These are phyloP conservation scores for Ogataea philodendri DNA, from an alignment of 805 yeast species.

Conservation along the genomic window DNA sequence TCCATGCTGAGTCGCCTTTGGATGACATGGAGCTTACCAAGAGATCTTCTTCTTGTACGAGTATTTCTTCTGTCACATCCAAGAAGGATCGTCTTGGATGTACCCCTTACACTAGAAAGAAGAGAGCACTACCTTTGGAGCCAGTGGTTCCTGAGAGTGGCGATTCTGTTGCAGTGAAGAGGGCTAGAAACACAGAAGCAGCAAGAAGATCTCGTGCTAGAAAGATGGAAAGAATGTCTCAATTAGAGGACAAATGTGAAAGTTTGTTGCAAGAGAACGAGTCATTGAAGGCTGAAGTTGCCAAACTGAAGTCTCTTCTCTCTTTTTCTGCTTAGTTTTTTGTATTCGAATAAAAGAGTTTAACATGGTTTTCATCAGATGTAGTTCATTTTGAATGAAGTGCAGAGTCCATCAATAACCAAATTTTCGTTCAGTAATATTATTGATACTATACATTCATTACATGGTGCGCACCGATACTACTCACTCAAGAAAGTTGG, in stretches of 20 bases:
- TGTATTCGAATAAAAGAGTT: not conserved
- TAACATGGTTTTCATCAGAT: not conserved
- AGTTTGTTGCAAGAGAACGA: conserved; percentile 57
- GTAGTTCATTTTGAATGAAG: no score
- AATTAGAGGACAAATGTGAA: conserved; percentile 76
- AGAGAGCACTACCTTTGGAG: conserved; percentile 64
- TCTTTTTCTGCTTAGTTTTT: not conserved
- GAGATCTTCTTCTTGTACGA: conserved; percentile 4
- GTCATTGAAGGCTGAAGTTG: conserved; percentile 61
- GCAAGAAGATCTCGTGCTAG: conserved; percentile 94
- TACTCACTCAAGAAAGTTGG: conserved; percentile 7
- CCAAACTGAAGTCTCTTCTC: conserved; percentile 42
- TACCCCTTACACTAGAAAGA: conserved; percentile 75
- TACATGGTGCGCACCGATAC: no score
- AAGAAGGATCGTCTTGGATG: conserved; percentile 72
- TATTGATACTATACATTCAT: not conserved
- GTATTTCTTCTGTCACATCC: conserved; percentile 19
- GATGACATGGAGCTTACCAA: not conserved
- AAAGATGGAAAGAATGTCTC: conserved; percentile 82
- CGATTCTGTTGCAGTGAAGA: conserved; percentile 75
- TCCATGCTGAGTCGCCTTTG: conserved; percentile 7
- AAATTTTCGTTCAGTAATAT: no score
- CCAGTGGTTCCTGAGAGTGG: conserved; percentile 60
- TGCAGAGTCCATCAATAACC: no score
- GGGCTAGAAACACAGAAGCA: conserved; percentile 97